Conservation (phyloP, 306 rosid genomes). For the Sindora glabra region DNA sequence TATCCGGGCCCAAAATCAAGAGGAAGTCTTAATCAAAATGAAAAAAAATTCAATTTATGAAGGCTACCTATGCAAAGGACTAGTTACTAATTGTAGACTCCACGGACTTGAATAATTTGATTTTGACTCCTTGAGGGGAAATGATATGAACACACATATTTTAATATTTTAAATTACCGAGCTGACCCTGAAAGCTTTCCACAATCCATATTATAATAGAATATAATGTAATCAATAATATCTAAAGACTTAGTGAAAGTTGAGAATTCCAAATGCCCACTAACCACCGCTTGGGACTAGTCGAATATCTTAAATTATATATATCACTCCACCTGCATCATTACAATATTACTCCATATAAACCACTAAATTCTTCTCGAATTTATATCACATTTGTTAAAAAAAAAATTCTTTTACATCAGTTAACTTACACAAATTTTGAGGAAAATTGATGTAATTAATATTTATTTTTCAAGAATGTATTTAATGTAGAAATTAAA, state of each 20-base stretch:
- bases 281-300: constrained; percentile 11
- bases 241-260: constrained; percentile 25
- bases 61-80: background rate
- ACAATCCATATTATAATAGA: constrained; percentile 2
- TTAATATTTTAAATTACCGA: background rate
- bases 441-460: too few relatives aligned
- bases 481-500: too few relatives aligned
- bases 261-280: constrained; percentile 25
- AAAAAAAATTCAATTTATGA: background rate
- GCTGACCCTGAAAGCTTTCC: constrained; percentile 15
- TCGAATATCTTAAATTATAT: too few relatives aligned
- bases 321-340: too few relatives aligned
- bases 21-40: background rate
- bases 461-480: too few relatives aligned
- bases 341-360: background rate
- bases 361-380: constrained; percentile 1
- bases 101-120: constrained; percentile 29
- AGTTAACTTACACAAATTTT: too few relatives aligned
- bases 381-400: too few relatives aligned
- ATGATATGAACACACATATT: constrained; percentile 11
- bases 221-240: constrained; percentile 20
- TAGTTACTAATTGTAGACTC: background rate
- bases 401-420: too few relatives aligned
- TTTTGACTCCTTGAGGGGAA: constrained; percentile 25
- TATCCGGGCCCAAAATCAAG: background rate